A percentile compares a stretch with the other conserved stretches of the same genome.
phyloP scores from a whole-genome alignment of 2,329 filamentous ascomycete genomes.

The Epichloe typhina region DNA sequence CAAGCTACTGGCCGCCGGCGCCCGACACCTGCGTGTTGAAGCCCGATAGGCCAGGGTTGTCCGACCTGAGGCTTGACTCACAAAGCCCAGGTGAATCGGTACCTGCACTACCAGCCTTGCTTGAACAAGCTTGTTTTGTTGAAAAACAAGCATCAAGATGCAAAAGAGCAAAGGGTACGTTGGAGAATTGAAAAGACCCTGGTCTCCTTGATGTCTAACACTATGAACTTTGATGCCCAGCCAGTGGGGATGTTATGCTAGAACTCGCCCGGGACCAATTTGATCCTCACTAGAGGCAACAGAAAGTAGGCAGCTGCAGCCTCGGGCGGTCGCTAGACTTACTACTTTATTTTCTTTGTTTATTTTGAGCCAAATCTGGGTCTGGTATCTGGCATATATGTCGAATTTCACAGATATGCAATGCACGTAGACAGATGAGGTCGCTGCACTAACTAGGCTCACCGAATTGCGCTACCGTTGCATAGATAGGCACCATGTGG shows the following conservation, averaged over 20 bases:
- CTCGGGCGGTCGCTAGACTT: background rate
- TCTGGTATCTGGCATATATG: background rate
- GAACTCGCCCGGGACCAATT: background rate
- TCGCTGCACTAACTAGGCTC: background rate
- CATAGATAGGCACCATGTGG: slow-evolving; percentile 1
- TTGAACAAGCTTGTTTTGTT: background rate
- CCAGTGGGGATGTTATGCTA: background rate
- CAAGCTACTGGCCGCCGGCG: background rate
- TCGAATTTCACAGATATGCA: background rate
- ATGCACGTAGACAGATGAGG: background rate
- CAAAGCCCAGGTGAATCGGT: slow-evolving; percentile 1
- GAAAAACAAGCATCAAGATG: background rate
- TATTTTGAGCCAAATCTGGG: background rate
- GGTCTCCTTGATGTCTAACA: background rate
- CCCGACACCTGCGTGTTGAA: slow-evolving; percentile 3
- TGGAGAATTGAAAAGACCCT: background rate
- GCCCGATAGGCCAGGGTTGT: slow-evolving; percentile 3
- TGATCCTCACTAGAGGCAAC: too few relatives aligned
- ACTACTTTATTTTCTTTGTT: background rate
- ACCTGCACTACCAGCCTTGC: slow-evolving; percentile 4
- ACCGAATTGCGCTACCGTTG: background rate
- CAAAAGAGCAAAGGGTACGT: background rate
- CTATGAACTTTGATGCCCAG: slow-evolving; percentile 1
- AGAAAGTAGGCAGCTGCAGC: too few relatives aligned
- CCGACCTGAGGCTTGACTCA: background rate